Evolutionary conservation across 2,329 filamentous ascomycete species (phyloP), one percentile per base, ranked within the genome.

Genomic region (Xylariales sp.): DNA sequence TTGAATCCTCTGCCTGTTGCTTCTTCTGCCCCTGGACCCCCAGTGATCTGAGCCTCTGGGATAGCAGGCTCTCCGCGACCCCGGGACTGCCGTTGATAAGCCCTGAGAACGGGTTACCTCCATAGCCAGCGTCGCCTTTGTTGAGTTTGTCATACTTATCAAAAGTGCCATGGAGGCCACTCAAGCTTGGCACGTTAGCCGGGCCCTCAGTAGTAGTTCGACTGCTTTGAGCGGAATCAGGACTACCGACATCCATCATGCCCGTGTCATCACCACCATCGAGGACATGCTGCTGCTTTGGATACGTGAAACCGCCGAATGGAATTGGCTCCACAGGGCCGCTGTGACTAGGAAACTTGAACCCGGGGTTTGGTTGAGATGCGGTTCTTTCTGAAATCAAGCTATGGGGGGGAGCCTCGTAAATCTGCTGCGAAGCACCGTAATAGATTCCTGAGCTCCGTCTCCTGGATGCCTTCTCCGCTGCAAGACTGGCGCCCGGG

Each of bases 61-160:
- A 86, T 13, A 93, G 64, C 13, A 93, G 60, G 3, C 85, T 78
- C 50, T 88, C 82, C 5, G 76, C 69, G 2, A 62, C 63, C n/a
- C 59, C 65, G 3, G 61, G 52, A 42, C 60, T 59, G 24, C 63
- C 63, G 47, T 61, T 56, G 21, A 56, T 59, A 37, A 56, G 57
- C 7, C 48, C 56, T 16, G 49, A 55, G 46, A 73, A 81, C 0
- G 67, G 61, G 38, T 78, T 75, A 1, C 76, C 70, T 25, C 81
- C 75, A 52, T 85, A 81, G 24, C 80, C 73, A 15, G 68, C 58
- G 43, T 88, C 81, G 5, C 79, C 80, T 54, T 74, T 84, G 50
- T 56, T 79, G 15, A 88, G 73, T 54, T 89, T 89, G 52, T 76
- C 76, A 53, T 89, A 88, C 7, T 56, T 45, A 40, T 49, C 37